These are phyloP conservation scores for Aspergillus fumigatiaffinis DNA, from an alignment of 2,329 filamentous ascomycete species.

Conservation along the genomic window DNA sequence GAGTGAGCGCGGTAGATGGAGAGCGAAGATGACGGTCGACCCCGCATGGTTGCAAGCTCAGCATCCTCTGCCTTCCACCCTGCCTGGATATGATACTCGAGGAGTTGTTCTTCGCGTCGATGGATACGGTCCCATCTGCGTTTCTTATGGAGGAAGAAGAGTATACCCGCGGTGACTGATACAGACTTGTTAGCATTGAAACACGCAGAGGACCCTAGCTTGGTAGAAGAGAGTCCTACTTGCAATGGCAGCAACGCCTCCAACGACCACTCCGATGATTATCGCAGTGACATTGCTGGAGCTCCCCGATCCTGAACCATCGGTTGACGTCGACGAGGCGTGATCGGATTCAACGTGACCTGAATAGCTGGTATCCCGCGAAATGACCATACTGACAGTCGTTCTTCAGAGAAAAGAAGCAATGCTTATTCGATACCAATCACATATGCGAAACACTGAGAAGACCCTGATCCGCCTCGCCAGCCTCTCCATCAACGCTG, in stretches of 20 bases:
- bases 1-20: constrained; percentile 1
- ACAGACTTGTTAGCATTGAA: not conserved
- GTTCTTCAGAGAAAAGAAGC: not conserved
- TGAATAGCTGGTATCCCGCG: not conserved
- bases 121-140: constrained; percentile 19
- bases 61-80: not conserved
- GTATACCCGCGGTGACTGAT: constrained; percentile 22
- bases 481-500: not conserved
- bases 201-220: not conserved
- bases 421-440: not conserved
- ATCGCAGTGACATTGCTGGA: constrained; percentile 10
- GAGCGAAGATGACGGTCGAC: constrained; percentile 7
- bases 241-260: constrained; percentile 21
- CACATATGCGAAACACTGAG: not conserved
- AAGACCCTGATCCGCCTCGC: not conserved
- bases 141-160: constrained; percentile 23
- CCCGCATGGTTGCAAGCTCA: constrained; percentile 5
- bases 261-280: constrained; percentile 28
- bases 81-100: constrained; percentile 8
- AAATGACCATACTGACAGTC: not conserved
- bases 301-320: not conserved
- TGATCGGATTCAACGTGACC: not conserved
- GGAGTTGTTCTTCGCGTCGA: constrained; percentile 16
- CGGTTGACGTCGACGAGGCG: not conserved
- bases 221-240: constrained; percentile 16